These are phyloP conservation scores for Diaporthe vexans DNA, from an alignment of 2,329 filamentous ascomycete species.

Conservation along the genomic window DNA sequence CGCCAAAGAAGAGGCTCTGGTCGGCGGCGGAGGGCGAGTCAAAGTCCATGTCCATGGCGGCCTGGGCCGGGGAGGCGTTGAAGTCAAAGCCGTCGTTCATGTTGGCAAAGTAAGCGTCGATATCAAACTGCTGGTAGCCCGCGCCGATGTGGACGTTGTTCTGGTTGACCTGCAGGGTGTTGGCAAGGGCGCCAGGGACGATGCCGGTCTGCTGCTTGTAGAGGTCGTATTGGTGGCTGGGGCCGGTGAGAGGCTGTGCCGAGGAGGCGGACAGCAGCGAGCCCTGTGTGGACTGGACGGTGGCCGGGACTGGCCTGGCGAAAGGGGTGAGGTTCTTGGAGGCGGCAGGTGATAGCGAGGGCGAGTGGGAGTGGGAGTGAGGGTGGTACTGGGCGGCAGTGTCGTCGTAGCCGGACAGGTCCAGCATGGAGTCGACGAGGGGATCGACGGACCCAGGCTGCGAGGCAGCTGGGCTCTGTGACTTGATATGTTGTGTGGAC, in stretches of 20 bases:
- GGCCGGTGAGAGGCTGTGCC: slow-evolving; percentile 76
- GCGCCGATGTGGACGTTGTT: slow-evolving; percentile 63
- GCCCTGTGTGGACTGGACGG: slow-evolving; percentile 60
- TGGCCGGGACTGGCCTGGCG: slow-evolving; percentile 64
- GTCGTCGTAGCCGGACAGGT: slow-evolving; percentile 74
- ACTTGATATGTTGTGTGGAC: slow-evolving; percentile 46
- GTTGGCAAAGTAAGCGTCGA: slow-evolving; percentile 64
- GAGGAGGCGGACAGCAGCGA: slow-evolving; percentile 61
- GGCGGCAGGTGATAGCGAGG: slow-evolving; percentile 69
- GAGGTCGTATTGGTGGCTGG: slow-evolving; percentile 94
- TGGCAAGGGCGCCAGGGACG: slow-evolving; percentile 85
- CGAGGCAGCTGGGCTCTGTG: slow-evolving; percentile 47
- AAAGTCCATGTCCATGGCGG: slow-evolving; percentile 77
- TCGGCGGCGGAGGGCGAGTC: slow-evolving; percentile 69
- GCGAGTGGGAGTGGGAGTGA: slow-evolving; percentile 64
- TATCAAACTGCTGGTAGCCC: slow-evolving; percentile 64
- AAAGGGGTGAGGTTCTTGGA: slow-evolving; percentile 64
- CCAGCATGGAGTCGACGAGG: slow-evolving; percentile 70
- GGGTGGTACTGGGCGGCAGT: slow-evolving; percentile 51
- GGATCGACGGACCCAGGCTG: slow-evolving; percentile 60
- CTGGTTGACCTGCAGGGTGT: slow-evolving; percentile 83
- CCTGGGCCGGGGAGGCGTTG: slow-evolving; percentile 75
- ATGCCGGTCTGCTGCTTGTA: slow-evolving; percentile 97
- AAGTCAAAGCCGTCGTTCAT: slow-evolving; percentile 80
- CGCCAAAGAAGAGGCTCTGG: slow-evolving; percentile 73